A percentile compares a stretch with the other conserved stretches of the same genome.
phyloP scores from a whole-genome alignment of 1,139 yeast genomes.

The Wickerhamiella infanticola region DNA sequence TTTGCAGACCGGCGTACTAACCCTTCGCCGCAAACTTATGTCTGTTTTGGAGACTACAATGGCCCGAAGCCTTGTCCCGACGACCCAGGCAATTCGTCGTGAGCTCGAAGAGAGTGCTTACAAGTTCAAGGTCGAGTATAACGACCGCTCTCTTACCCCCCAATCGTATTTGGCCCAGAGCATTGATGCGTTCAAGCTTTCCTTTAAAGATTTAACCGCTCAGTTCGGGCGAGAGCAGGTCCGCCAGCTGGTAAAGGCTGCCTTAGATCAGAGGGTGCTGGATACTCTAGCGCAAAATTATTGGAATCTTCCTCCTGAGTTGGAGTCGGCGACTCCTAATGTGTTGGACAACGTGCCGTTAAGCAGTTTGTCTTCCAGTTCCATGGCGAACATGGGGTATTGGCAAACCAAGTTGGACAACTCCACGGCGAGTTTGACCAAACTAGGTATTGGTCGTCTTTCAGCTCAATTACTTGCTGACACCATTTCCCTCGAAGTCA shows the following conservation, averaged over 20 bases:
- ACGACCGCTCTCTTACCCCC: conserved; percentile 85
- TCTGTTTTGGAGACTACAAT: conserved; percentile 77
- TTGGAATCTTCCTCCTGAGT: conserved; percentile 55
- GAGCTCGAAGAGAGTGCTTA: conserved; percentile 90
- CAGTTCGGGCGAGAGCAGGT: conserved; percentile 74
- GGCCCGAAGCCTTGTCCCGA: conserved; percentile 80
- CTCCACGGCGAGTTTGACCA: conserved; percentile 70
- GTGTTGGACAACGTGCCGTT: conserved; percentile 3
- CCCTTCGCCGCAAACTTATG: conserved; percentile 66
- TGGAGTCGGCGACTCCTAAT: conserved; percentile 1
- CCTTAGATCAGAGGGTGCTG: conserved; percentile 74
- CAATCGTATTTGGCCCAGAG: conserved; percentile 88
- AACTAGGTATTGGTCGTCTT: conserved; percentile 82
- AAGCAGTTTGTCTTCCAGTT: conserved; percentile 10
- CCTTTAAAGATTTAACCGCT: conserved; percentile 74
- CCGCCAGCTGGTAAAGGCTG: conserved; percentile 61
- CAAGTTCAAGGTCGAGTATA: conserved; percentile 88
- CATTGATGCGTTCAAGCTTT: conserved; percentile 70
- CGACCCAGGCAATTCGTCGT: conserved; percentile 69
- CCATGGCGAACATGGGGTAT: conserved; percentile 44
- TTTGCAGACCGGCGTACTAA: conserved; percentile 63
- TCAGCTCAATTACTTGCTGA: conserved; percentile 73
- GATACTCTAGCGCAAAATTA: conserved; percentile 79
- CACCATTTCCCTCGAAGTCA: conserved; percentile 63
- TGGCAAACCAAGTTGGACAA: conserved; percentile 85